A percentile compares a stretch with the other conserved stretches of the same genome.
Conservation (phyloP, 495 filamentous ascomycete species). For the Pyrenopolyporus hunteri region DNA sequence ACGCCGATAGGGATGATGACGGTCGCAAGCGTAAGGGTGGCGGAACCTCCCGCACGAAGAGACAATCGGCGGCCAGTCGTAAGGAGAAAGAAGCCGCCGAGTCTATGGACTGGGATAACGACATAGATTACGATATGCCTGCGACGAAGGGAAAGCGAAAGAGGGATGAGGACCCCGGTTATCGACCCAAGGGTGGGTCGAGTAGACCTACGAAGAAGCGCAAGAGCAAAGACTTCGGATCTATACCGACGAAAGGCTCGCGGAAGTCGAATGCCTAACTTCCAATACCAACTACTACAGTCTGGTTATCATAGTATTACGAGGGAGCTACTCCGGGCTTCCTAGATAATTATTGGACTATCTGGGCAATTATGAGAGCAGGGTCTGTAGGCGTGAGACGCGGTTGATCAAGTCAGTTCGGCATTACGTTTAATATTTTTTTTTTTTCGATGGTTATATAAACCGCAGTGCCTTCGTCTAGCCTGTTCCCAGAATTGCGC, state of each 20-base stretch:
- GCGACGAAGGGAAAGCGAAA: conserved; percentile 55
- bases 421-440: conserved; percentile 8
- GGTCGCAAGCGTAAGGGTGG: conserved; percentile 45
- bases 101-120: conserved; percentile 53
- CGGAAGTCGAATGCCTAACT: conserved; percentile 34
- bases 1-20: conserved; percentile 45
- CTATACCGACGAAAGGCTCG: conserved; percentile 25
- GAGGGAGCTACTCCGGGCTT: background rate
- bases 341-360: conserved; percentile 1
- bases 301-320: background rate
- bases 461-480: background rate
- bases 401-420: conserved; percentile 1
- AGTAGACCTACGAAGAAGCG: conserved; percentile 69
- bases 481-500: background rate
- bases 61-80: conserved; percentile 39
- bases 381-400: background rate
- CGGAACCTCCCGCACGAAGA: conserved; percentile 31
- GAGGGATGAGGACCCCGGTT: conserved; percentile 70
- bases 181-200: conserved; percentile 68
- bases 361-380: background rate
- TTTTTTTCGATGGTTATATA: conserved; percentile 19
- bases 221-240: conserved; percentile 48
- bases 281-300: background rate
- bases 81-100: conserved; percentile 46
- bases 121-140: conserved; percentile 52